These are phyloP conservation scores for Scheffersomyces ergatensis DNA, from an alignment of 805 yeast species.

Conservation along the genomic window DNA sequence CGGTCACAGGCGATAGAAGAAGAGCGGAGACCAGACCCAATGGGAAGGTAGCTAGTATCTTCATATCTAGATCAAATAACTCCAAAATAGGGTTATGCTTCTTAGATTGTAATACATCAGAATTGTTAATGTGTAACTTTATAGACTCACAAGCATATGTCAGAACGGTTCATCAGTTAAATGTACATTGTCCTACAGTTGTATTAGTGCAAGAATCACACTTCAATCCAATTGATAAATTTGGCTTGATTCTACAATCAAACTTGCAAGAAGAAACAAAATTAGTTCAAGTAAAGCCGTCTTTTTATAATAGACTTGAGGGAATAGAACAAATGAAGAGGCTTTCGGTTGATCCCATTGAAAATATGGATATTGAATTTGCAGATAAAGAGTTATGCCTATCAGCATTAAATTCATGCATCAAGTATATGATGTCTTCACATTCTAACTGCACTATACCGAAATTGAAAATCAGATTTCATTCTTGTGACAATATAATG, in stretches of 20 bases:
- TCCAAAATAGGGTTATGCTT: not conserved
- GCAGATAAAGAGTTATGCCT: conserved; percentile 7
- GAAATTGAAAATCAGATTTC: conserved; percentile 33
- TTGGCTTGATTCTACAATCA: conserved; percentile 3
- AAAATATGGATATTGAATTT: not conserved
- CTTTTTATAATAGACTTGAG: conserved; percentile 1
- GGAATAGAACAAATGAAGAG: conserved; percentile 4
- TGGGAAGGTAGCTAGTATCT: not conserved
- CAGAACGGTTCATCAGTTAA: conserved; percentile 5
- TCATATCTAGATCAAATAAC: not conserved
- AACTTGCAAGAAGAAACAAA: conserved; percentile 2
- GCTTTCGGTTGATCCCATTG: not conserved
- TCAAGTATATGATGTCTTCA: conserved; percentile 4
- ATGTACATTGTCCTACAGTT: conserved; percentile 5
- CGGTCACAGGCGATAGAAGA: not conserved
- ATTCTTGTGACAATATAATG: conserved; percentile 39
- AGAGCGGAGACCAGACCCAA: not conserved
- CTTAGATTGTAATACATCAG: not conserved
- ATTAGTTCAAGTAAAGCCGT: conserved; percentile 1
- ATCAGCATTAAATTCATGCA: conserved; percentile 6
- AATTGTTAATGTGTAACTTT: not conserved
- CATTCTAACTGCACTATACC: not conserved
- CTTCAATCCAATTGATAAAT: conserved; percentile 3
- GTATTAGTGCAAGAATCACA: conserved; percentile 3
- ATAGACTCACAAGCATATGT: conserved; percentile 6